Base-by-base conservation (phyloP, 2,329 filamentous ascomycete species). In the Phyllosticta citrichinensis region DNA sequence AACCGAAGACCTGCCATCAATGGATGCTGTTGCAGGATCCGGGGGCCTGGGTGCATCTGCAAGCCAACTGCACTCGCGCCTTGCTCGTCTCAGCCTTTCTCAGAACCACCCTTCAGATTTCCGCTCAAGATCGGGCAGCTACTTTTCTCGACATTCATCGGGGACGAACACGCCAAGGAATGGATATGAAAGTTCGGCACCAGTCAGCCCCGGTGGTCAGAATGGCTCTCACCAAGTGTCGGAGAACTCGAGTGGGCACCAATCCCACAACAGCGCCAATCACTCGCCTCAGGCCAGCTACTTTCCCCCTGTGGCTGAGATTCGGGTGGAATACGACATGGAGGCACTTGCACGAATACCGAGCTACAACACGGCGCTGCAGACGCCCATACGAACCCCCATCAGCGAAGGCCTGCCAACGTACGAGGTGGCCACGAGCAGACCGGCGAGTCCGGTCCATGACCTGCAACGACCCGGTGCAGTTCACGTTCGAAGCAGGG, bases 1-100 rank as follows among this genome's bases (percentile, higher is more conserved):
- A 0, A 78, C 81, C 10, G 94, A 97, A 68, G 93, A 97, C 69
- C 78, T 97, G 24, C 79, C 83, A 55, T 61, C 59, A 8, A 66
- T 89, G n/a, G 67, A 73, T 61, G 67, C 66, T 52, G 71, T 67
- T 63, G 75, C 70, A 9, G 64, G 40, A 47, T 47, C 40, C 17
- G 40, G 65, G 19, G 68, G 67, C 8, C 74, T 72, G 33, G 77
- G 76, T 52, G 75, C 75, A 73, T 74, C 87, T 74, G 74, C 86
- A 74, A 75, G 75, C n/a, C 80, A 80, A 59, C 79, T 96, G 63
- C 89, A 93, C 64, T 86, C 84, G 68, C 85, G 93, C 62, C 77
- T 87, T 40, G 76, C 77, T 24, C 78, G 80, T 63, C 78, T 87
- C 59, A 68, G 69, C 61, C 66, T 73, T 62, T 67, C 68, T n/a